Base-by-base conservation (phyloP, 192 early-diverging fungal genomes). In the Phycomyces nitens region DNA sequence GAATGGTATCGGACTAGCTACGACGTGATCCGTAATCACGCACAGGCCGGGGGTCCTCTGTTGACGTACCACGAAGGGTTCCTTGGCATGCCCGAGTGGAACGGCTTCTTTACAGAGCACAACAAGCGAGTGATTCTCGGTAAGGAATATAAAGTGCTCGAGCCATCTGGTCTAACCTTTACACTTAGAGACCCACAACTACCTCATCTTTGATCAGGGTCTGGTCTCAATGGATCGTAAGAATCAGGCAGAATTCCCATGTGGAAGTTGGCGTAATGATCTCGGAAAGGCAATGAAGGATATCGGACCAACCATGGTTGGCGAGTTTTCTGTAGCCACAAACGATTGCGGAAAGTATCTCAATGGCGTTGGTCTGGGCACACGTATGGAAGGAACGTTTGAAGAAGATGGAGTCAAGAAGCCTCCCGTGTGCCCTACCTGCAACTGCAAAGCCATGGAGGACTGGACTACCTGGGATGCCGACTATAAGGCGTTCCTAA, bases 291-390 rank as follows among this genome's bases (percentile, higher is more conserved):
- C 79, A 29, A 68, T 71, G 24, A 63, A 71, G 8, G 54, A 74
- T 6, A 70, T 72, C 41, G 80, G 83, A 14, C 80, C 80, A 39
- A 86, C 86, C 7, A 84, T 91, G 62, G 87, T 88, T 1, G 89
- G 89, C 21, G 89, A 91, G 65, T 91, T 83, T 60, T 86, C 87
- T 3, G 73, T 83, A 0, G 87, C 87, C 23, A 85, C 82, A 2
- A 86, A 84, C 56, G 87, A 91, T 72, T 91, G 89, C 72, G 84
- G 85, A 40, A 87, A 83, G 29, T 88, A 82, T 61, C 74, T 90
- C 55, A 91, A 89, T 65, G 89, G 89, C 14, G 68, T 86, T 20
- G 80, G 79, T 20, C 43, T 58, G 1, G 81, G 81, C 6, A 76
- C 79, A 39, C 79, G 86, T 14, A 88, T 82, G 75, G 86, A 91